Conservation (phyloP, 2,329 filamentous ascomycete genomes). For the Fonsecaea nubica region DNA sequence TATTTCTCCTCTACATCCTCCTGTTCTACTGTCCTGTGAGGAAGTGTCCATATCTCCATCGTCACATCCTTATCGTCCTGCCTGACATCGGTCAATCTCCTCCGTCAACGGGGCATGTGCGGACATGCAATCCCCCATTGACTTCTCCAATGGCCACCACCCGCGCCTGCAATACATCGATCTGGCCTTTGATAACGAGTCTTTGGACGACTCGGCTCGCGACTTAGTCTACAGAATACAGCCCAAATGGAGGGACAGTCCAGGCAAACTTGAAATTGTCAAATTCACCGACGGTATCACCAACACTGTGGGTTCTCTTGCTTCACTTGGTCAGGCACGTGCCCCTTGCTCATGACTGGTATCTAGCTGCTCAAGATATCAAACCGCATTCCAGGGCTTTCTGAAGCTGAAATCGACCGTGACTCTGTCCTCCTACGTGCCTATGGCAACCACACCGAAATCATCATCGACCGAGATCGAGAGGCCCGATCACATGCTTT, state of each 20-base stretch:
- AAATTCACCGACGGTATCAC: conserved; percentile 98
- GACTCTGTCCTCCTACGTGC: conserved; percentile 89
- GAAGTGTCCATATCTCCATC: background rate
- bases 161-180: conserved; percentile 62
- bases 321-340: conserved; percentile 32
- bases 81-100: background rate
- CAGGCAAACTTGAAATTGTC: conserved; percentile 79
- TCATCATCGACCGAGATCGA: conserved; percentile 91
- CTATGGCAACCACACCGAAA: conserved; percentile 91
- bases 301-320: conserved; percentile 71
- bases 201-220: conserved; percentile 79
- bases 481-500: conserved; percentile 77
- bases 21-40: background rate
- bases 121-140: conserved; percentile 27
- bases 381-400: conserved; percentile 65
- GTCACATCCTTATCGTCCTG: background rate
- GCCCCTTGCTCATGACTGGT: conserved; percentile 38
- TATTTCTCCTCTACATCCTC: background rate
- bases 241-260: conserved; percentile 79
- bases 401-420: conserved; percentile 77
- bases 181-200: conserved; percentile 76
- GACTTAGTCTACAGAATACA: conserved; percentile 78
- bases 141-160: conserved; percentile 26
- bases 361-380: conserved; percentile 59
- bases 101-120: conserved; percentile 21